A percentile compares a stretch with the other conserved stretches of the same genome.
phyloP scores from a whole-genome alignment of 768 basidiomycete genomes.

The Russula olivacea region DNA sequence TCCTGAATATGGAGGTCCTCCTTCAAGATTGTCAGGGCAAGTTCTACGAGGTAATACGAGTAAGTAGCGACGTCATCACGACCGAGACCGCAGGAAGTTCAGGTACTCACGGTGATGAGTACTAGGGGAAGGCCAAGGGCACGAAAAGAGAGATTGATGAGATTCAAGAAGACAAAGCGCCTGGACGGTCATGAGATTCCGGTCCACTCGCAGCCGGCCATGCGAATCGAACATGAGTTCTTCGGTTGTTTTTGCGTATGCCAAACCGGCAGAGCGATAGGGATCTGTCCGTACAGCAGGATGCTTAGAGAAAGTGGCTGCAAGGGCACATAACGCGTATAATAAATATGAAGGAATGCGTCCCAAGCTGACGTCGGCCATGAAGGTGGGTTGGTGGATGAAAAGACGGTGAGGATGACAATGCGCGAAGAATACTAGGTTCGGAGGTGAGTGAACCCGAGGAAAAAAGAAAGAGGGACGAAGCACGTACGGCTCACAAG shows the following conservation, averaged over 20 bases:
- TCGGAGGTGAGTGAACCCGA: neutral
- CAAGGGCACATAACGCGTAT: constrained; percentile 69
- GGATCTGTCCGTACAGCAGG: constrained; percentile 53
- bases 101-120: constrained; percentile 29
- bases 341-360: constrained; percentile 66
- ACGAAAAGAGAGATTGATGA: constrained; percentile 45
- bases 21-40: constrained; percentile 62
- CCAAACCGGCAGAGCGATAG: constrained; percentile 32
- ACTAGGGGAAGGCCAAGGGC: constrained; percentile 23
- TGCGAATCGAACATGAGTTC: constrained; percentile 66
- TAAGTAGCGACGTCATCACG: constrained; percentile 7
- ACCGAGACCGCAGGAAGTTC: neutral
- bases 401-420: constrained; percentile 72
- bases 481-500: constrained; percentile 22
- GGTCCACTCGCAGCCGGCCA: constrained; percentile 55
- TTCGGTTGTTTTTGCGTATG: constrained; percentile 53
- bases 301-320: constrained; percentile 68
- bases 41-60: constrained; percentile 37
- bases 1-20: constrained; percentile 59
- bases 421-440: constrained; percentile 72
- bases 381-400: constrained; percentile 75
- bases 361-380: constrained; percentile 57
- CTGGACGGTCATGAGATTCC: constrained; percentile 67
- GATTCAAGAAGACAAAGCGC: constrained; percentile 67
- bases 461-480: neutral